Evolutionary conservation across 1,139 yeast genomes (phyloP), one percentile per base, ranked within the genome.

Genomic region (Sugiyamaella grinbergsii): DNA sequence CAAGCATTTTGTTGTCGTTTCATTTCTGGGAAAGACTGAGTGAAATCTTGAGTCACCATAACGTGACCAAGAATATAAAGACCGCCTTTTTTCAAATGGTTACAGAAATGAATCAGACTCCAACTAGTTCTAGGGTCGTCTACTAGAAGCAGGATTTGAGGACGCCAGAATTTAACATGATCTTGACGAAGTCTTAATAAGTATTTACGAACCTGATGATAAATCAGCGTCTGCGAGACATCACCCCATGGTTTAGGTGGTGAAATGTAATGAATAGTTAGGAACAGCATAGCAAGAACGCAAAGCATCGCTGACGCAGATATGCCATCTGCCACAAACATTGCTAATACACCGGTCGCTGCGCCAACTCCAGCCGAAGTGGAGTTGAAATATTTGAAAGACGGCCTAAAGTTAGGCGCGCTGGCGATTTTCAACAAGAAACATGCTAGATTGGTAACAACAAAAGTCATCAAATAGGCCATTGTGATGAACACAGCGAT

Each of bases 191-290:
- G 74, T 49, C 95, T 75, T 49, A 90, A 71, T 42, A 93, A 73
- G 63, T 93, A 93, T 65, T 93, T 93, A 56, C 98, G 75, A 3
- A 93, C 98, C 68, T 93, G 98, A 64, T 93, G 98, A 67, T 93
- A 93, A 49, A 93, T 91, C 56, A 93, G 75, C 42, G 90, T 80
- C 69, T 93, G 98, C 1, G 98, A 90, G 23, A 93, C 96, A 70
- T 93, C 98, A 29, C 98, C 98, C 88, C 96, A 93, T 33, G 90
- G 85, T 66, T 89, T 90, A 4, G 98, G 97, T 2, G 97, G 96
- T 1, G 96, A 85, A 52, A 82, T 77, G 63, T 90, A 89, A 67
- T 93, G 98, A 55, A 93, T 93, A 52, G 85, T 67, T 50, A 89
- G 65, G 59, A 93, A 86, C 42, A 93, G 70, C 22, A 82, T 71